phyloP scores from a whole-genome alignment of 208 protist genomes.

The Tritrichomonas foetus region DNA sequence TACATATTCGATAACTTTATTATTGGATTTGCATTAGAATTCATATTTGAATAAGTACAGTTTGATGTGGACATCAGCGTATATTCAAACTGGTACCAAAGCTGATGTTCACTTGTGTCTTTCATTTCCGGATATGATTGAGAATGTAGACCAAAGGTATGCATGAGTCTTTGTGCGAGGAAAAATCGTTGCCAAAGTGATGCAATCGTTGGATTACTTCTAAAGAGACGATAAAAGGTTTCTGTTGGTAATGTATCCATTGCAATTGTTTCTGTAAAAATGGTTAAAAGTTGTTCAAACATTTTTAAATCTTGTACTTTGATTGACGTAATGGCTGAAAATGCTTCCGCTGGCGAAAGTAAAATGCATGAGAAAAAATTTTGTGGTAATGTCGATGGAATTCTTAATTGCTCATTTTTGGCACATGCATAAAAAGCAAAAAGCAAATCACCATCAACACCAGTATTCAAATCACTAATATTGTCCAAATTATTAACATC shows the following conservation, averaged over 20 bases:
- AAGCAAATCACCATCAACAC: too few species aligned
- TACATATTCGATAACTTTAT: not conserved
- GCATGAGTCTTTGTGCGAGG: not conserved
- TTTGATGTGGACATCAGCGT: not conserved
- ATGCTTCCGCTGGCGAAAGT: not conserved
- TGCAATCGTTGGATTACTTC: not conserved
- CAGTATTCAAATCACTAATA: too few species aligned
- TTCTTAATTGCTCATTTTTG: not conserved
- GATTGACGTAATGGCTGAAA: not conserved
- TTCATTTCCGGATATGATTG: not conserved
- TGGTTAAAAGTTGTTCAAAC: not conserved
- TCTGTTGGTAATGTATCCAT: not conserved
- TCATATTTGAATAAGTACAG: too few species aligned
- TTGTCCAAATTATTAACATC: too few species aligned
- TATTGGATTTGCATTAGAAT: not conserved
- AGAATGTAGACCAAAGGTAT: not conserved
- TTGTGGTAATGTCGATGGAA: not conserved
- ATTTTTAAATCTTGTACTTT: not conserved
- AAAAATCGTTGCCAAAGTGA: not conserved
- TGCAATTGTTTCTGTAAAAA: slow-evolving; percentile 12
- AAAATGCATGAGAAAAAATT: slow-evolving; percentile 21
- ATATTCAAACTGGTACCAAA: slow-evolving; percentile 34
- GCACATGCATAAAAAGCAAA: not conserved
- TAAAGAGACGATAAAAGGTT: not conserved
- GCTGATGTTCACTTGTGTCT: not conserved